Evolutionary conservation across 2,329 filamentous ascomycete genomes (phyloP), one percentile per base, ranked within the genome.

Genomic region (Nigrospora sphaerica): DNA sequence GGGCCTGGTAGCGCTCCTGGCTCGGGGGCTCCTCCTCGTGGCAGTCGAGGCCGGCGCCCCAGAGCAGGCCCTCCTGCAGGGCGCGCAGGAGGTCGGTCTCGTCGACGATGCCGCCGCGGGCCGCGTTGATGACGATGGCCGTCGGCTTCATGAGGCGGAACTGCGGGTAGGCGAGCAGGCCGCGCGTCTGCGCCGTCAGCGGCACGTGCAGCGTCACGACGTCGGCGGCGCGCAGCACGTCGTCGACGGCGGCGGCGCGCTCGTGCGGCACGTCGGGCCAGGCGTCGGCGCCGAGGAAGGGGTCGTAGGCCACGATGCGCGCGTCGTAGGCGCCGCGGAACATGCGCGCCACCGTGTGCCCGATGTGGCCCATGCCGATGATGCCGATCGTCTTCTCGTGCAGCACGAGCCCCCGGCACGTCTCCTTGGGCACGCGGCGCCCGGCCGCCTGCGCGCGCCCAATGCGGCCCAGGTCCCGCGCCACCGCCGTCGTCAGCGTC

Each of bases 291-390:
- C 61, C 59, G 17, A 64, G 47, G 46, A 59, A 68, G 0, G 64
- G 62, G 48, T 70, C 66, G 38, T 61, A 69, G 0, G 64, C 65
- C 5, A 68, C 44, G 1, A 70, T 54, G 0, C 67, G 73, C 79
- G 86, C 83, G 9, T 75, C 79, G 58, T 86, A 84, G 2, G 71
- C 79, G 46, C 77, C 73, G 2, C 77, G 78, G 60, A 84, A 83
- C 58, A 69, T 75, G 66, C 61, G 49, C 70, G 77, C 81, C 53
- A 86, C 60, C 52, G 84, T 83, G 19, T 78, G 67, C 6, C 83
- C 83, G 49, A 86, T 86, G 0, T 83, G 80, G 18, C 83, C 83
- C 81, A 86, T 85, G 4, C 83, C 83, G 36, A 86, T 57, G 39
- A 86, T 83, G 1, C 83, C 83, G 7, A 86, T 67, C 4, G 75